These are phyloP conservation scores for Phytophthora pluvialis DNA, from an alignment of 352 stramenopile genomes.

Conservation along the genomic window DNA sequence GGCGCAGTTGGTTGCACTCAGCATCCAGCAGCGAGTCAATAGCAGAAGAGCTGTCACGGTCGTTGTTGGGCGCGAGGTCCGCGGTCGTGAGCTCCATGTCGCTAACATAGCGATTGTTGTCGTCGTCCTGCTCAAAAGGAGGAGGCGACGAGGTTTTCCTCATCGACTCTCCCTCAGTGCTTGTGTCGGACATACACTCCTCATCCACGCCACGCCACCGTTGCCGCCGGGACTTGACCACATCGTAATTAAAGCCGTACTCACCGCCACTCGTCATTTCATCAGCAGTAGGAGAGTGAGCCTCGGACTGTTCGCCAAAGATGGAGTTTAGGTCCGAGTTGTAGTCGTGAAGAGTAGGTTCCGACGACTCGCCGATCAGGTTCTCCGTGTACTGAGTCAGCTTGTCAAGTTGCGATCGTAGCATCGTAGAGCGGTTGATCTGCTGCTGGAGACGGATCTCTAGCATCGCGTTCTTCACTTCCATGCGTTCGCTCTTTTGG, in stretches of 20 bases:
- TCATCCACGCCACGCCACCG: constrained; percentile 49
- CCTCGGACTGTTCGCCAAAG: constrained; percentile 53
- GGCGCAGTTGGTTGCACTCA: constrained; percentile 36
- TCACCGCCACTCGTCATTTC: constrained; percentile 44
- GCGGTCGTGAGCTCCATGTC: constrained; percentile 37
- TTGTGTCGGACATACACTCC: constrained; percentile 68
- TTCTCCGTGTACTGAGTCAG: constrained; percentile 77
- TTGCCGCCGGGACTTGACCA: constrained; percentile 43
- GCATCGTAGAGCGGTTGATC: constrained; percentile 62
- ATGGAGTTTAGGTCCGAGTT: constrained; percentile 57
- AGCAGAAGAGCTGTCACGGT: constrained; percentile 15
- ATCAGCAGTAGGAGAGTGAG: constrained; percentile 44
- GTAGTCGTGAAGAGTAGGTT: constrained; percentile 56
- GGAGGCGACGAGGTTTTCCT: constrained; percentile 40
- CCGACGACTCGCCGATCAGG: constrained; percentile 60
- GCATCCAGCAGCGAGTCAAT: constrained; percentile 41
- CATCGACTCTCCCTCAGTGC: constrained; percentile 47
- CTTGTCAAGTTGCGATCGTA: constrained; percentile 74
- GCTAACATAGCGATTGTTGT: constrained; percentile 41
- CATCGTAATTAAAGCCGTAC: constrained; percentile 51
- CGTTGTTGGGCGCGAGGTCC: constrained; percentile 33
- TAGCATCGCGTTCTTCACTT: constrained; percentile 68
- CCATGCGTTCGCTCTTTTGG: constrained; percentile 52
- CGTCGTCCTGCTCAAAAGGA: constrained; percentile 28
- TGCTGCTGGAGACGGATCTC: constrained; percentile 73